Evolutionary conservation across 805 yeast species (phyloP), one percentile per base, ranked within the genome.

Genomic region (Monosporozyma unispora): DNA sequence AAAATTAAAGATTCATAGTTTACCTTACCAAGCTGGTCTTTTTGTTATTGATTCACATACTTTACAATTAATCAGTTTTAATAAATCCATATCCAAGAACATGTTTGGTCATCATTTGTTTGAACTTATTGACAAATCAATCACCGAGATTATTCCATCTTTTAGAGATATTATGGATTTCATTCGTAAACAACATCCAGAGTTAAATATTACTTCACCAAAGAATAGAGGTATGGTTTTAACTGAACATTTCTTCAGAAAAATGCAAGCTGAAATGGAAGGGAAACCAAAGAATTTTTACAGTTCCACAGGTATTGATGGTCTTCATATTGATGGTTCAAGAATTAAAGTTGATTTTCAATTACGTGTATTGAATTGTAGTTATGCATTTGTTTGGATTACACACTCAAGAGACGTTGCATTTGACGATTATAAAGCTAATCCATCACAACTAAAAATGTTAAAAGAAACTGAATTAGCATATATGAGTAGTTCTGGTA

Each of bases 171-270:
- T 71, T 6, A 61, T 73, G 46, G 53, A 58, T 4, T 63, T 57
- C 40, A 63, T 70, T 19, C 46, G 47, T 14, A 52, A 46, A 6
- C 69, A 74, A 29, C 70, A 71, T 54, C 71, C 75, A 25, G 59
- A 67, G 18, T 52, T 77, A 52, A 66, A 62, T 50, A 60, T 73
- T 3, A 55, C 58, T 14, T 53, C 67, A 29, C 78, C 84, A 0
- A 55, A 53, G 33, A 66, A 63, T 48, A 63, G 53, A 51, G 96
- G 96, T 1, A 67, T 87, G 46, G 96, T 90, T 0, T 69, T 90
- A 11, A 95, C 97, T 0, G 98, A 90, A 64, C 96, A 89, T 66
- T 84, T 85, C 62, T 89, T 91, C 69, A 76, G 97, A 53, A 81
- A 82, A 55, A 73, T 80, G 48, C 72, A 74, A 50, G 81, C 84